A percentile compares a stretch with the other conserved stretches of the same genome.
These are phyloP conservation scores for Talaromyces adpressus DNA, from an alignment of 495 filamentous ascomycete species.

Conservation along the genomic window DNA sequence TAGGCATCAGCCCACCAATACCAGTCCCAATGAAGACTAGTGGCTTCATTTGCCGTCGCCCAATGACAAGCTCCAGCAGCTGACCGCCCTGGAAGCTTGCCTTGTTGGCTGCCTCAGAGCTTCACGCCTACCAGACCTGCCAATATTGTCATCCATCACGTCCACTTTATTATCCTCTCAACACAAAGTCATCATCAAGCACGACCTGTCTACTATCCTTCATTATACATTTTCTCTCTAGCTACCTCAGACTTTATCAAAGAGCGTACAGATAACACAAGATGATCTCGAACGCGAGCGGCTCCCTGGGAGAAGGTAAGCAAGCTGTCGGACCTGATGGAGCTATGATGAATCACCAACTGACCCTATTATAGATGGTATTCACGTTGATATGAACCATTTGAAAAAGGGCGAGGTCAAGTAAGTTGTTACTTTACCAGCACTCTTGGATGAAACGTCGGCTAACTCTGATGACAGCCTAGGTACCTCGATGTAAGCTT, in stretches of 20 bases:
- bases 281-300: constrained; percentile 40
- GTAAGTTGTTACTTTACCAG: constrained; percentile 45
- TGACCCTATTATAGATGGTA: constrained; percentile 66
- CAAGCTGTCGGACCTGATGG: constrained; percentile 8
- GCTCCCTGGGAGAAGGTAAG: constrained; percentile 67
- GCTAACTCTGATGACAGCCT: constrained; percentile 47
- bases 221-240: neutral
- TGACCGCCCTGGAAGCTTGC: constrained; percentile 4
- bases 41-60: neutral
- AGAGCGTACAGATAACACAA: neutral
- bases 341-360: constrained; percentile 16
- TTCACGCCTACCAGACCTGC: neutral
- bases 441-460: constrained; percentile 18
- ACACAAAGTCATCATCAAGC: neutral
- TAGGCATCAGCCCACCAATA: neutral
- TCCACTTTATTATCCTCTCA: neutral
- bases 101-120: constrained; percentile 8
- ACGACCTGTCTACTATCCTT: neutral
- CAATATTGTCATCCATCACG: neutral
- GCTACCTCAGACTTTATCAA: neutral
- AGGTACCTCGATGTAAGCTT: constrained; percentile 91
- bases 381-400: constrained; percentile 97
- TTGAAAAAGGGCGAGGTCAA: constrained; percentile 87
- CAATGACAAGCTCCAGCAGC: neutral
- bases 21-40: neutral